Evolutionary conservation across 2,329 filamentous ascomycete genomes (phyloP).

Genomic region (Cercospora janseana): DNA sequence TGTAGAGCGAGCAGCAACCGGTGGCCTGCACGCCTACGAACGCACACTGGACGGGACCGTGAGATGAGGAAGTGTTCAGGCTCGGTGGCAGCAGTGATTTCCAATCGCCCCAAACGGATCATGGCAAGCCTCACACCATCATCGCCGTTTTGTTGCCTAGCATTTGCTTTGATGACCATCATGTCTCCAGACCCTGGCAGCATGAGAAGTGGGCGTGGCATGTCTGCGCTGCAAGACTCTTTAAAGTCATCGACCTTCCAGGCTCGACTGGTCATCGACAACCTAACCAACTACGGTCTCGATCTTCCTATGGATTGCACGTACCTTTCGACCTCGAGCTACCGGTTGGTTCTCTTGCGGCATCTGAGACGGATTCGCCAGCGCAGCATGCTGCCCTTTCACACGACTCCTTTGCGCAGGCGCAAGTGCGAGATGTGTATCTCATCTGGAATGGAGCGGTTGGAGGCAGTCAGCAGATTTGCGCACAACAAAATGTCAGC

Average conservation of each 20-base stretch:
- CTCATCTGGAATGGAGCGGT: background rate
- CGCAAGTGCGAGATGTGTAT: slow-evolving; percentile 2
- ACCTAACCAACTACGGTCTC: no score
- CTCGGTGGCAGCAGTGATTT: no score
- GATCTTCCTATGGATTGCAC: no score
- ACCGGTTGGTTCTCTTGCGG: slow-evolving; percentile 6
- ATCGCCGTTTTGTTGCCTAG: background rate
- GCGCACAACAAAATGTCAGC: background rate
- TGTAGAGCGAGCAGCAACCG: no score
- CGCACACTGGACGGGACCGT: no score
- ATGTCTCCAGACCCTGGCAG: background rate
- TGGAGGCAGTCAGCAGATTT: background rate
- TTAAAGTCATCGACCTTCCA: no score
- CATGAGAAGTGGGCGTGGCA: background rate
- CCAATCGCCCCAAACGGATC: no score
- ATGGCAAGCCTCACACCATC: background rate
- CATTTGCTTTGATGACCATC: background rate
- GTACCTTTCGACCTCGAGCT: background rate
- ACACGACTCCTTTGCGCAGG: slow-evolving; percentile 7
- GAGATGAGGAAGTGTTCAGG: no score
- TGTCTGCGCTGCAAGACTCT: no score
- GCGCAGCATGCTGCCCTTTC: background rate
- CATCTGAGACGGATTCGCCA: slow-evolving; percentile 8
- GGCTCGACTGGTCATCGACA: no score
- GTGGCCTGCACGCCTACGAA: no score